These are phyloP conservation scores for Neospermospora avenae DNA, from an alignment of 2,329 filamentous ascomycete genomes.

Conservation along the genomic window DNA sequence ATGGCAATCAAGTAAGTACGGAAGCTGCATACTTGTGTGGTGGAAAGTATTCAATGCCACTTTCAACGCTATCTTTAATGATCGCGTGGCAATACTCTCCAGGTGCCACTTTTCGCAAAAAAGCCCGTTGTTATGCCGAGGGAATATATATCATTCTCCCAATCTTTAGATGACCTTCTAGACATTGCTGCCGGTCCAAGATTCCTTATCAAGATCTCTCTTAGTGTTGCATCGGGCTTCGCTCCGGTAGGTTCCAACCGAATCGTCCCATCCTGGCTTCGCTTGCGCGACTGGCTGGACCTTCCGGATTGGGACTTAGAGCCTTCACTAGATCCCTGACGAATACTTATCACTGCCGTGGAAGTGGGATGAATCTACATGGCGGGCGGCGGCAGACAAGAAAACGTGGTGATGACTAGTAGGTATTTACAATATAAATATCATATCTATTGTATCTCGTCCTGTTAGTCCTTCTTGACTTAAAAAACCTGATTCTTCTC, in stretches of 20 bases:
- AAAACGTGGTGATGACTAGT: background rate
- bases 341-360: background rate
- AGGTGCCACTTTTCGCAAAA: too few species aligned
- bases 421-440: conserved; percentile 6
- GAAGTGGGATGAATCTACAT: conserved; percentile 11
- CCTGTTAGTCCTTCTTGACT: background rate
- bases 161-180: too few species aligned
- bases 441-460: background rate
- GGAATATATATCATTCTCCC: too few species aligned
- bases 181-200: too few species aligned
- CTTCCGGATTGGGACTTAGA: conserved; percentile 9
- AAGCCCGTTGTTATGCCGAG: too few species aligned
- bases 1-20: too few species aligned
- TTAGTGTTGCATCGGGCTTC: background rate
- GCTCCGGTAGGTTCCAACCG: background rate
- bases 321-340: background rate
- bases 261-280: background rate
- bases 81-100: too few species aligned
- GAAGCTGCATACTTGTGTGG: too few species aligned
- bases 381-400: background rate
- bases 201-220: too few species aligned
- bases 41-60: too few species aligned
- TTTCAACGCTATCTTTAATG: too few species aligned
- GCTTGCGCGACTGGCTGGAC: conserved; percentile 2
- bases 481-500: too few species aligned